phyloP scores from a whole-genome alignment of 495 filamentous ascomycete genomes.

The Bathelium albidoporum region DNA sequence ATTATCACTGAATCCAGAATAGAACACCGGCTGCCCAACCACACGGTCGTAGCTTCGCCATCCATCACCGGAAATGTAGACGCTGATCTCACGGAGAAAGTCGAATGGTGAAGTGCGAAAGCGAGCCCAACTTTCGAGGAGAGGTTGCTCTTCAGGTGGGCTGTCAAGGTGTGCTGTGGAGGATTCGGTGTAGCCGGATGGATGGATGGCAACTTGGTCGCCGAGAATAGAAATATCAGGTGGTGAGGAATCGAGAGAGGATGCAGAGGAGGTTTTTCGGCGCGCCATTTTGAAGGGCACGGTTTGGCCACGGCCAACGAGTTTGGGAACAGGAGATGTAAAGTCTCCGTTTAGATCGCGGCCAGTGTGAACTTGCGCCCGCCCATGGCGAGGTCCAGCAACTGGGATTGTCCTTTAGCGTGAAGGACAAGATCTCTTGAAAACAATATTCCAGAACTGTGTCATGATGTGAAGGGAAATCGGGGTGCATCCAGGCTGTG shows the following conservation, averaged over 20 bases:
- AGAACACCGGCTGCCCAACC: slow-evolving; percentile 88
- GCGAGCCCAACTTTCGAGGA: slow-evolving; percentile 72
- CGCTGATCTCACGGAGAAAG: slow-evolving; percentile 83
- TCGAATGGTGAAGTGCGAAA: slow-evolving; percentile 64
- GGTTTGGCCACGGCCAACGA: too few relatives aligned
- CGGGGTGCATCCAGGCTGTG: not conserved
- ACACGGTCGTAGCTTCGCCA: slow-evolving; percentile 90
- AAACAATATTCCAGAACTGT: too few relatives aligned
- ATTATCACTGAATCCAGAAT: slow-evolving; percentile 78
- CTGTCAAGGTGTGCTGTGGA: not conserved
- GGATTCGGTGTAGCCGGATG: slow-evolving; percentile 56
- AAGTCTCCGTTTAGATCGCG: not conserved
- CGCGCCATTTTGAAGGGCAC: not conserved
- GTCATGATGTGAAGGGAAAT: too few relatives aligned
- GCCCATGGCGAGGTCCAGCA: too few relatives aligned
- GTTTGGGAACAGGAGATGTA: not conserved
- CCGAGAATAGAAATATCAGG: slow-evolving; percentile 78
- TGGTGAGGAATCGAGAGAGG: slow-evolving; percentile 38
- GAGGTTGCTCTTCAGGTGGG: slow-evolving; percentile 45
- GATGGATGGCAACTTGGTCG: slow-evolving; percentile 67
- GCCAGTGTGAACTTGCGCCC: too few relatives aligned
- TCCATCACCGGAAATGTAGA: slow-evolving; percentile 80
- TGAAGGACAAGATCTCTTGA: too few relatives aligned
- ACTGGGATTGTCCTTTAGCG: too few relatives aligned
- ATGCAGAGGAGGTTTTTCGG: not conserved